phyloP scores from a whole-genome alignment of 2,329 filamentous ascomycete species.

The Talaromyces sp. region DNA sequence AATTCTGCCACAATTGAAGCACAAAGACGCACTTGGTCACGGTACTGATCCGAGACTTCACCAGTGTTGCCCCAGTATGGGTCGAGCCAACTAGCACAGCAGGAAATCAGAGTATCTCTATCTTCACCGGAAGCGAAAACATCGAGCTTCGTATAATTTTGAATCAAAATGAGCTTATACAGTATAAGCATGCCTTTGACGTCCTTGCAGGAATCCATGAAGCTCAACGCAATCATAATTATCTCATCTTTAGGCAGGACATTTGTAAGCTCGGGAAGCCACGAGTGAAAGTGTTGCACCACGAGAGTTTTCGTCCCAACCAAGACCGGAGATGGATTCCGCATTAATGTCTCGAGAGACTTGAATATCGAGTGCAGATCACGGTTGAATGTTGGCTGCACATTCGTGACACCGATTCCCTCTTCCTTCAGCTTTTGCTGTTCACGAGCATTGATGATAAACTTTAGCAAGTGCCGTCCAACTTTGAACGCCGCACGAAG shows the following conservation, averaged over 20 bases:
- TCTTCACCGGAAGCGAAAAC: slow-evolving; percentile 79
- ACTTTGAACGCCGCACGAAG: slow-evolving; percentile 93
- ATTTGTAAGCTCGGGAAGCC: slow-evolving; percentile 84
- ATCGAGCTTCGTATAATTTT: slow-evolving; percentile 80
- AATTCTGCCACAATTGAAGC: slow-evolving; percentile 90
- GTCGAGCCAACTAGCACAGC: slow-evolving; percentile 84
- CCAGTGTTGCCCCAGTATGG: slow-evolving; percentile 84
- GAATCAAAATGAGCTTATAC: slow-evolving; percentile 88
- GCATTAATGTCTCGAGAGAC: slow-evolving; percentile 84
- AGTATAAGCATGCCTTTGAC: slow-evolving; percentile 89
- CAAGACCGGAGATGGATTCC: slow-evolving; percentile 75
- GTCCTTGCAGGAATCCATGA: slow-evolving; percentile 82
- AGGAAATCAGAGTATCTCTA: slow-evolving; percentile 68
- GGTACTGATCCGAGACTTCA: slow-evolving; percentile 78
- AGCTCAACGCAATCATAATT: slow-evolving; percentile 84
- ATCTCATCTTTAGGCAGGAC: slow-evolving; percentile 80
- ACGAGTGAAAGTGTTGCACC: slow-evolving; percentile 94
- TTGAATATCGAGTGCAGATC: slow-evolving; percentile 86
- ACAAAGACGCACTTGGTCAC: slow-evolving; percentile 87
- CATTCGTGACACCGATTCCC: slow-evolving; percentile 75
- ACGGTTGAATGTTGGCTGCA: slow-evolving; percentile 70
- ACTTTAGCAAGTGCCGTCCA: slow-evolving; percentile 85
- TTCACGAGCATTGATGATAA: slow-evolving; percentile 83
- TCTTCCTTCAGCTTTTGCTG: slow-evolving; percentile 88
- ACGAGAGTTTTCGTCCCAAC: slow-evolving; percentile 93